Evolutionary conservation across 106 monocot genomes (phyloP).

Genomic region (Amphibolis antarctica): DNA sequence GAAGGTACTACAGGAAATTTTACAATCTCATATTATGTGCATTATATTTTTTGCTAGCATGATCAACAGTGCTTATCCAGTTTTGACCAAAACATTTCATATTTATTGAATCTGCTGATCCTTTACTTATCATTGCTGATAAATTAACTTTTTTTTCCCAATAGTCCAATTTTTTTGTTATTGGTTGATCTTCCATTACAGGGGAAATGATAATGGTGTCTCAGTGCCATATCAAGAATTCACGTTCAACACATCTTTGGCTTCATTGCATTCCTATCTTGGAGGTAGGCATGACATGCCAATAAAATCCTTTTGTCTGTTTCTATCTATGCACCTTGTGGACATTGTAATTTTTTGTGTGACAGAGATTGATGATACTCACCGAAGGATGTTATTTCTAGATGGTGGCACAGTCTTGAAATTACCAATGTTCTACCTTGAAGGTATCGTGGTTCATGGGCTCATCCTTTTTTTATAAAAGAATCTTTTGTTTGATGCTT

Average conservation of each 20-base stretch:
- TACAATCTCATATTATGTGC: too few species aligned
- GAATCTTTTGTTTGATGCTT: too few species aligned
- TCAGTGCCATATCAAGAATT: constrained; percentile 29
- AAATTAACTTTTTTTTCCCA: not conserved
- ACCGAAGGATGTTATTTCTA: constrained; percentile 48
- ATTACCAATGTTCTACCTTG: constrained; percentile 85
- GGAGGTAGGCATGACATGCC: constrained; percentile 45
- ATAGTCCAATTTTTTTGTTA: constrained; percentile 3
- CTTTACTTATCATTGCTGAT: too few species aligned
- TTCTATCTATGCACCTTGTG: not conserved
- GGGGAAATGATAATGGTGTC: constrained; percentile 26
- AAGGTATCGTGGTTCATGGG: constrained; percentile 34
- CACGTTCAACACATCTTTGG: constrained; percentile 63
- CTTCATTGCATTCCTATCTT: constrained; percentile 84
- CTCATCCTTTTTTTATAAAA: too few species aligned
- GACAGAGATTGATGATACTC: constrained; percentile 85
- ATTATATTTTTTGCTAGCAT: not conserved
- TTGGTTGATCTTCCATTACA: constrained; percentile 1
- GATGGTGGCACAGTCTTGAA: constrained; percentile 72
- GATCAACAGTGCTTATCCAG: not conserved
- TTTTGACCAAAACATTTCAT: too few species aligned
- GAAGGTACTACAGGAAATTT: too few species aligned
- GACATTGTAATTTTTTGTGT: not conserved
- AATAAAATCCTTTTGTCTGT: not conserved
- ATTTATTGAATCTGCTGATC: too few species aligned